Evolutionary conservation across 306 rosid species (phyloP).

Genomic region (Pterocarpus macrocarpus): DNA sequence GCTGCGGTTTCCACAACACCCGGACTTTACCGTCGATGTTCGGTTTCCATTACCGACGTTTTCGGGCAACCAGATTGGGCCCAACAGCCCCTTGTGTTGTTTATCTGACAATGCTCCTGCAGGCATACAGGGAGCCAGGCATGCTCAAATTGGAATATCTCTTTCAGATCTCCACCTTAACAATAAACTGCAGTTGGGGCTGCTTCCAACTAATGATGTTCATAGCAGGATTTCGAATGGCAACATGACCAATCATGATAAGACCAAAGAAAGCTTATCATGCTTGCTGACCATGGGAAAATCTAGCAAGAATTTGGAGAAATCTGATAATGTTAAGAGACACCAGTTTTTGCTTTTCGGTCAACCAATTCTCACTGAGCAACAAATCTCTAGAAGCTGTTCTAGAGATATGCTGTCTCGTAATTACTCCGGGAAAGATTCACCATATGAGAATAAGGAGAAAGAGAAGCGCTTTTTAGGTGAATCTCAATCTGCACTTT

Average conservation of each 20-base stretch:
- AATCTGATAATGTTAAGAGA: constrained; percentile 67
- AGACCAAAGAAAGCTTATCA: constrained; percentile 68
- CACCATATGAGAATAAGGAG: constrained; percentile 50
- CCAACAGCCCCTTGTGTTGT: constrained; percentile 79
- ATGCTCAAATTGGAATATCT: constrained; percentile 92
- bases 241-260: constrained; percentile 50
- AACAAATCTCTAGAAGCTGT: constrained; percentile 74
- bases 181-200: constrained; percentile 81
- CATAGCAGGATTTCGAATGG: constrained; percentile 60
- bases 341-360: constrained; percentile 93
- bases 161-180: constrained; percentile 77
- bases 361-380: constrained; percentile 93
- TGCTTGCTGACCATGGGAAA: constrained; percentile 76
- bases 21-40: constrained; percentile 70
- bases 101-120: constrained; percentile 86
- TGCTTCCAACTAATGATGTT: constrained; percentile 68
- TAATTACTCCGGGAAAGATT: constrained; percentile 41
- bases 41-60: constrained; percentile 67
- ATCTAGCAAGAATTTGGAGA: constrained; percentile 69
- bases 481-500: constrained; percentile 54
- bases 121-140: constrained; percentile 99
- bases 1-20: constrained; percentile 72
- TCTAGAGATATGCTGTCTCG: constrained; percentile 53
- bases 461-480: constrained; percentile 59
- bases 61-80: constrained; percentile 85